Base-by-base conservation (phyloP, 306 rosid species). In the Luffa aegyptiaca region DNA sequence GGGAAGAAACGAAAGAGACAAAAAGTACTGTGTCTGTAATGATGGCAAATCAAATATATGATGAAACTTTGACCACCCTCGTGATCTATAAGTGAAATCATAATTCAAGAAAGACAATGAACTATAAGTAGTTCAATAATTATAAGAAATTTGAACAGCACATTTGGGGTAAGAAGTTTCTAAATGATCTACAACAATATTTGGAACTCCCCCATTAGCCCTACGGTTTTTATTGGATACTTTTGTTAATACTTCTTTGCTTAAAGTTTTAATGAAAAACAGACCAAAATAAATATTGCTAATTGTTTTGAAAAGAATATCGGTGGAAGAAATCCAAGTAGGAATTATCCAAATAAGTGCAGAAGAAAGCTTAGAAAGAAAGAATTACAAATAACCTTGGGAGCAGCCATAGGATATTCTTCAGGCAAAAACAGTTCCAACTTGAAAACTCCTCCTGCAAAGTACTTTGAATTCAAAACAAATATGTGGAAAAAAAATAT, bases 331-430 rank as follows among this genome's bases (percentile, higher is more conserved):
- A 71, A 51, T 51, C 63, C 44, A 35, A 74, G 46, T 31, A 51
- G 4, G 13, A 35, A 6, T 7, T 72, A 7, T 26, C 77, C 13
- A 48, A 48, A 70, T 70, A 35, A 51, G 5, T 73, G 80, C 57
- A 65, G 69, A 81, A 52, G 64, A 37, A 2, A 21, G 10, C 3
- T 33, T 41, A 16, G 10, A 82, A 45, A 36, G 26, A 78, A 78
- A 80, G 51, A 26, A 82, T 48, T 6, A 13, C 59, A 83, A 83
- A 83, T 83, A 84, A 94, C 98, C 97, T 94, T 94, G 6, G 98
- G 98, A 79, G 98, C 98, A 82, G 97, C 97, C 98, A 94, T 94
- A 79, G 98, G 98, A 90, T 94, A 94, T 87, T 94, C 98, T 84
- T 92, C 98, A 13, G 98, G 98, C 82, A 94, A 88, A 90, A 94